These are phyloP conservation scores for Phascolomyces articulosus DNA, from an alignment of 371 early-diverging fungal species.

Conservation along the genomic window DNA sequence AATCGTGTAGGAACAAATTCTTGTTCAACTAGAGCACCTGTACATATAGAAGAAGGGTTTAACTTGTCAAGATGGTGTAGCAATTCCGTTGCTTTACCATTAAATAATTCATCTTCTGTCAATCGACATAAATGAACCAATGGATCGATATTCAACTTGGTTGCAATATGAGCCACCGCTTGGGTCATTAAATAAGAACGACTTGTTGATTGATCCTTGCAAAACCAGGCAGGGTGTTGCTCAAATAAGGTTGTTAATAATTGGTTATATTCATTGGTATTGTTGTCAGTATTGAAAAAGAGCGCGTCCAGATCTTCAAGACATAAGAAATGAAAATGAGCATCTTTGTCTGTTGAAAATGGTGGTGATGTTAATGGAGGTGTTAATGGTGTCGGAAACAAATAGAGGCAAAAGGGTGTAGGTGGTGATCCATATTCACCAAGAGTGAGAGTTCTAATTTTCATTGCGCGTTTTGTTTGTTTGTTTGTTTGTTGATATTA, in stretches of 20 bases:
- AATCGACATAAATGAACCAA: constrained; percentile 20
- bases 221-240: constrained; percentile 20
- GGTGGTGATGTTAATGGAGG: constrained; percentile 21
- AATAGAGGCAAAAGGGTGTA: constrained; percentile 19
- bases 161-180: constrained; percentile 15
- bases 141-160: constrained; percentile 3
- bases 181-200: constrained; percentile 21
- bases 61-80: background rate
- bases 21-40: constrained; percentile 8
- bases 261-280: background rate
- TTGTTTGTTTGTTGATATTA: background rate
- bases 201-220: constrained; percentile 22
- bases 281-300: constrained; percentile 10
- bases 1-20: constrained; percentile 19
- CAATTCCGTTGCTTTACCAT: background rate
- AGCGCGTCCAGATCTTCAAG: constrained; percentile 21
- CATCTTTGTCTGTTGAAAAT: background rate
- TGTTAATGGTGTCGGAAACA: constrained; percentile 27
- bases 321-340: constrained; percentile 16
- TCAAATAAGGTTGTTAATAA: constrained; percentile 6
- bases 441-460: constrained; percentile 16
- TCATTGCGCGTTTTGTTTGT: constrained; percentile 6
- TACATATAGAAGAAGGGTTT: background rate
- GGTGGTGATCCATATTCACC: constrained; percentile 25
- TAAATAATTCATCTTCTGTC: constrained; percentile 13